Evolutionary conservation across 108 stramenopile species (phyloP), one percentile per base, ranked within the genome.

Genomic region (Nannochloropsis oceanica): DNA sequence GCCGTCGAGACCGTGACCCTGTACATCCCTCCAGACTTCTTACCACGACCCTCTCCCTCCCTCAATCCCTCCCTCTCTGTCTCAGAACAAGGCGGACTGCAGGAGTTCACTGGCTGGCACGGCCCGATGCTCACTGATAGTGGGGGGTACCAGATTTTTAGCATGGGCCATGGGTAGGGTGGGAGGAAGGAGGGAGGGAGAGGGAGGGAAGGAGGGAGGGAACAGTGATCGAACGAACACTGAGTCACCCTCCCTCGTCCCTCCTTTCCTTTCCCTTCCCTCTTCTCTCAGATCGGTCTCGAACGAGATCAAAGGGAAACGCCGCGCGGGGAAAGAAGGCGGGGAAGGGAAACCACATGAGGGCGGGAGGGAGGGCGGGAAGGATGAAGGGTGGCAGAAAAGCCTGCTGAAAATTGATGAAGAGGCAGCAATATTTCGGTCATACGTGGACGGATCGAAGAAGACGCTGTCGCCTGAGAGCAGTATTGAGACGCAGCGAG

Each of bases 61-160:
- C 18, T 13, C 18, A 50, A 13, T 50, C 13, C 50, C 50, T 50
- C 12, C 50, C n/a, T n/a, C 11, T 34, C 12, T 43, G 42, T 26
- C 43, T 44, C 13, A 11, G 20, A 84, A 79, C 44, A 89, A 84
- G 90, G 90, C 8, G 90, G 90, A 10, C 50, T 90, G 12, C 90
- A 90, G 44, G 87, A 90, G 80, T 73, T 88, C 10, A 89, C 86
- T 13, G 73, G 89, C 11, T 90, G 90, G 90, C 34, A 81, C 26
- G 90, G 90, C 2, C 90, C 90, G 11, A 90, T 90, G 90, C 87
- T 90, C 10, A 90, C 90, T 22, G 90, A 90, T 81, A 84, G 83
- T 7, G 90, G 90, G 43, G 90, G 90, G 10, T 90, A 90, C 59
- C 90, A 90, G 83, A 90, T 90, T 8, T 90, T 90, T 79, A 86